Conservation (phyloP, 805 yeast genomes). For the Isabelozyma pseudorhagii region DNA sequence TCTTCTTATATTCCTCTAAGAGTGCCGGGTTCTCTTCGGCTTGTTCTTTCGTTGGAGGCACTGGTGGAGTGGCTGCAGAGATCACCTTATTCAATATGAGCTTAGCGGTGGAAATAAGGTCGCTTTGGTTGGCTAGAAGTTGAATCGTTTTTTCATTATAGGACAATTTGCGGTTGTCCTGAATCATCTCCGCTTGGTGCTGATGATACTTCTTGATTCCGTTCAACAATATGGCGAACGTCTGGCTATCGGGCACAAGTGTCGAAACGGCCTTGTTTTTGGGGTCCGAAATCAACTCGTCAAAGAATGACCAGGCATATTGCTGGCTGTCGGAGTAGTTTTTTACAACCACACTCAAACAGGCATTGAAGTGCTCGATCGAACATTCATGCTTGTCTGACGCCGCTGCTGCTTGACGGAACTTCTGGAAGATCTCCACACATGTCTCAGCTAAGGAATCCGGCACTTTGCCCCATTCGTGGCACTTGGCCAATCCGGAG, state of each 20-base stretch:
- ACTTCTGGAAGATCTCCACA: conserved; percentile 17
- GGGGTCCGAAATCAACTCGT: conserved; percentile 18
- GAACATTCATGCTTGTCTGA: conserved; percentile 6
- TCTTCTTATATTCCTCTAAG: conserved; percentile 12
- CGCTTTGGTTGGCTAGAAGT: conserved; percentile 25
- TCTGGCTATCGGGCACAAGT: conserved; percentile 28
- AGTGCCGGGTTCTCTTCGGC: conserved; percentile 15
- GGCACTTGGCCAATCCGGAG: conserved; percentile 30
- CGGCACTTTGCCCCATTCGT: conserved; percentile 30
- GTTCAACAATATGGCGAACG: conserved; percentile 37
- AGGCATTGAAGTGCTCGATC: conserved; percentile 35
- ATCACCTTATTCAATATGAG: conserved; percentile 23
- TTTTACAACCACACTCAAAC: conserved; percentile 31
- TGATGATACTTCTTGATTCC: conserved; percentile 26
- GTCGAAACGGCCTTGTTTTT: conserved; percentile 5
- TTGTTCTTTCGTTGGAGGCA: conserved; percentile 28
- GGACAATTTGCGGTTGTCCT: conserved; percentile 10
- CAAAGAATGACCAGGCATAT: conserved; percentile 37
- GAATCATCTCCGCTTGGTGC: conserved; percentile 11
- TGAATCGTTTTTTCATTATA: conserved; percentile 16
- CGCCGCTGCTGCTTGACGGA: conserved; percentile 2
- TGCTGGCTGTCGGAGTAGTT: conserved; percentile 28
- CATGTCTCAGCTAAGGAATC: conserved; percentile 15
- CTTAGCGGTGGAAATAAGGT: conserved; percentile 22
- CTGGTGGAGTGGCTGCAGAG: conserved; percentile 29